Percentiles rank a stretch among this genome's conserved stretches.
These are phyloP conservation scores for Arachis hypogaea DNA, from an alignment of 306 rosid species.

Conservation along the genomic window DNA sequence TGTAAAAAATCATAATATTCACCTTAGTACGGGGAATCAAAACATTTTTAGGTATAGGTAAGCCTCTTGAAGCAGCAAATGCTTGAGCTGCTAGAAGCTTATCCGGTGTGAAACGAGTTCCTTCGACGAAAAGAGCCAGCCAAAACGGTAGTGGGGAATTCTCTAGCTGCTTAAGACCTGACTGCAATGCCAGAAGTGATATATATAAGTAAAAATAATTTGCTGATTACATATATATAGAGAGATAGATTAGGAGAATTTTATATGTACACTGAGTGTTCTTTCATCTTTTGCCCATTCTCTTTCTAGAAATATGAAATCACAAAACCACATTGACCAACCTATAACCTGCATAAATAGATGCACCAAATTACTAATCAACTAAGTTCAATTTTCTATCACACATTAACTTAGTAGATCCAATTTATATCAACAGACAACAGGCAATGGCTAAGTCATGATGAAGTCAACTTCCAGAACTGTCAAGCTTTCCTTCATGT, in stretches of 20 bases:
- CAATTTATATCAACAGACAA: background rate
- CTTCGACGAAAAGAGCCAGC: constrained; percentile 92
- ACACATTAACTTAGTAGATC: background rate
- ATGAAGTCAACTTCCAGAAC: background rate
- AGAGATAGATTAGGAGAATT: background rate
- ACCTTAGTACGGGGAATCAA: constrained; percentile 95
- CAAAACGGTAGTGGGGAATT: constrained; percentile 76
- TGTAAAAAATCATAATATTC: constrained; percentile 19
- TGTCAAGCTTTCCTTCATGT: background rate
- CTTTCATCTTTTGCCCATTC: constrained; percentile 75
- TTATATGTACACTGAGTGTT: constrained; percentile 58
- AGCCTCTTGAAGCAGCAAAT: constrained; percentile 80
- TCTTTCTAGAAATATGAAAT: constrained; percentile 79
- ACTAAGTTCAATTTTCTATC: background rate
- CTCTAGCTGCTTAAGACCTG: constrained; percentile 59
- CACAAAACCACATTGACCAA: constrained; percentile 98
- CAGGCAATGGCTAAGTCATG: constrained; percentile 1
- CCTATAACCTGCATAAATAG: constrained; percentile 72
- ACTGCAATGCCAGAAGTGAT: constrained; percentile 54
- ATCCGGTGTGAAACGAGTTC: constrained; percentile 81
- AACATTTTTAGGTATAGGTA: constrained; percentile 79
- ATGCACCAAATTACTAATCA: background rate
- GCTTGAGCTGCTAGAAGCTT: constrained; percentile 77
- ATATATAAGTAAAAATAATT: constrained; percentile 1
- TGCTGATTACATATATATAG: background rate